Evolutionary conservation across 2,329 filamentous ascomycete species (phyloP), one percentile per base, ranked within the genome.

Genomic region (Metarhizium guizhouense): DNA sequence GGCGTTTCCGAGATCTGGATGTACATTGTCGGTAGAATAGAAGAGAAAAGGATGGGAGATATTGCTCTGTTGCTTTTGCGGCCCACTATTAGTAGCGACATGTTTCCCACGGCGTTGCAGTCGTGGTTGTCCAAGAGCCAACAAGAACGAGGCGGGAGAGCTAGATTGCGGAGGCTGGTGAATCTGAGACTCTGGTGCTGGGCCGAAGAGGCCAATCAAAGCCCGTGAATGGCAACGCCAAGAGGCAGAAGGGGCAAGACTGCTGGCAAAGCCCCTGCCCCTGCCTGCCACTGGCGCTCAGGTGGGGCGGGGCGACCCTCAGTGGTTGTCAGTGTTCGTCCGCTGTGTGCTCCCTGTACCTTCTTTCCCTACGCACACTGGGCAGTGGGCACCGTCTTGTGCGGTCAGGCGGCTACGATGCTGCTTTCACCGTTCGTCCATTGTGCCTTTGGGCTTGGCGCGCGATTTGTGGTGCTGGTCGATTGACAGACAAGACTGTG

Each of bases 201-300:
- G 52, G 34, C 36, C 20, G 5, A 13, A 8, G 14, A 20, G 16
- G 51, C 58, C 58, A 60, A 60, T 58, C 56, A 58, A 36, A 16
- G 53, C 25, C 18, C 14, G 14, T 51, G n/a, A 52, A 48, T 3
- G 52, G 48, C 32, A 51, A 14, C 42, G 18, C 42, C 45, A 42
- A 49, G 52, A 8, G 32, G 4, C 25, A 18, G 34, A 34, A 52
- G 49, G 45, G 43, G 51, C 54, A 56, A 51, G 7, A 16, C n/a
- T 16, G 20, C 34, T 16, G 40, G 34, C n/a, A 25, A 18, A 30
- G 34, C 47, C 34, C 36, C 43, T 52, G 53, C 48, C 45, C 50
- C 50, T 49, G 49, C 53, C 56, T 56, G 56, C 42, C 48, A 53
- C 43, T 36, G 56, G 50, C 49, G 50, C 45, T 18, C 1, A 25